Evolutionary conservation across 1,284 basidiomycete species (phyloP), one percentile per base, ranked within the genome.

Genomic region (Ceratobasidium sp.): DNA sequence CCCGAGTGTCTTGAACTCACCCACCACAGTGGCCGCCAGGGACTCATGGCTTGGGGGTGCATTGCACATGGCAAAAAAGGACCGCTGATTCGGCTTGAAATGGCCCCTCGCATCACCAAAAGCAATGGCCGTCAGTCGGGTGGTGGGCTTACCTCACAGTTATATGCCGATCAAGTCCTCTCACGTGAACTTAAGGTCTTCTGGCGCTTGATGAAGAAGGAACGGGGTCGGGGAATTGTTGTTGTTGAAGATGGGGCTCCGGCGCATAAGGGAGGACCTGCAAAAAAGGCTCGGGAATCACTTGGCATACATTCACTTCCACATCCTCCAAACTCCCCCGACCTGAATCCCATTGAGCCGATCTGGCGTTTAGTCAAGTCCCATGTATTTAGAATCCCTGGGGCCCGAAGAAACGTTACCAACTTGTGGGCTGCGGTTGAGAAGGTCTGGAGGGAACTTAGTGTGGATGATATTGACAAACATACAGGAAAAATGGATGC

Each of bases 271-370:
- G 67, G 67, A 24, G 48, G n/a, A 22, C 44, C 22, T 2, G 47
- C 27, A 17, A 11, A 71, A 33, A 15, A 27, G 17, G 67, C 19
- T 24, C 27, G 44, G 11, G 45, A 60, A 3, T 24, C n/a, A 24
- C 9, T 60, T 2, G 54, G 56, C 9, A 71, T 71, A 5, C 11
- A 60, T 11, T 45, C 22, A 41, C 29, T 59, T 8, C 45, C 11
- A 7, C 67, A 71, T 24, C 45, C 67, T 9, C 56, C 67, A 2
- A 71, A n/a, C 24, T 57, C 54, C 14, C 54, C 67, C 4, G 67
- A 71, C 50, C 67, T 71, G 4, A 71, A 60, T 22, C 67, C 56
- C 2, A 71, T 71, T 47, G 56, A 71, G 36, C 67, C 54, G 1
- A 7, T 71, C 8, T 71, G 67, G 67, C 33, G 15, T 8, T 6